phyloP scores from a whole-genome alignment of 345 rosid genomes.

The Eucalyptus sp. region DNA sequence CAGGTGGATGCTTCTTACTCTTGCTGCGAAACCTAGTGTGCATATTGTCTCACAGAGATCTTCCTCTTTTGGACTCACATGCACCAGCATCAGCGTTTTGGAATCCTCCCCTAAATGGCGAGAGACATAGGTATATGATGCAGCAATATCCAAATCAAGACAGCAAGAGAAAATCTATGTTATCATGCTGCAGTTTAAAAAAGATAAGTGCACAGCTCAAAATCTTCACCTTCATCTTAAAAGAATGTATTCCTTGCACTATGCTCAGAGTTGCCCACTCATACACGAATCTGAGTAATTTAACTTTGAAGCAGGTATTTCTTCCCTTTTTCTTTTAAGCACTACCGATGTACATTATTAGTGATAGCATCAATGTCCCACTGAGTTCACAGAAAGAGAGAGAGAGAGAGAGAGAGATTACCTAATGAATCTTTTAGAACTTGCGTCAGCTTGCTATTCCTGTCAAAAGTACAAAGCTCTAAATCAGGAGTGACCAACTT shows the following conservation, averaged over 20 bases:
- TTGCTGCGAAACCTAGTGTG: slow-evolving; percentile 58
- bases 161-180: neutral
- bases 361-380: neutral
- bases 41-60: slow-evolving; percentile 78
- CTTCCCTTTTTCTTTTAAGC: neutral
- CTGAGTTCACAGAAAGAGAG: neutral
- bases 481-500: neutral
- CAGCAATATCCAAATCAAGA: neutral
- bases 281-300: neutral
- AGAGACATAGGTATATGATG: neutral
- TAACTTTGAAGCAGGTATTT: neutral
- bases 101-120: slow-evolving; percentile 54
- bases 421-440: slow-evolving; percentile 82
- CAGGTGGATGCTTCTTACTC: slow-evolving; percentile 55
- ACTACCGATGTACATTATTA: neutral
- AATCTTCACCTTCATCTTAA: neutral
- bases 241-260: neutral
- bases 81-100: slow-evolving; percentile 76
- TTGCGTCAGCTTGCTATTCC: slow-evolving; percentile 85
- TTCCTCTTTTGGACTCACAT: slow-evolving; percentile 72
- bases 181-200: neutral
- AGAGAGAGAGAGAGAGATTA: slow-evolving; percentile 1
- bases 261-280: neutral
- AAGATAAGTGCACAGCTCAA: neutral
- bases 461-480: slow-evolving; percentile 14